Evolutionary conservation across 108 stramenopile genomes (phyloP).

Genomic region (Nannochloropsis salina): DNA sequence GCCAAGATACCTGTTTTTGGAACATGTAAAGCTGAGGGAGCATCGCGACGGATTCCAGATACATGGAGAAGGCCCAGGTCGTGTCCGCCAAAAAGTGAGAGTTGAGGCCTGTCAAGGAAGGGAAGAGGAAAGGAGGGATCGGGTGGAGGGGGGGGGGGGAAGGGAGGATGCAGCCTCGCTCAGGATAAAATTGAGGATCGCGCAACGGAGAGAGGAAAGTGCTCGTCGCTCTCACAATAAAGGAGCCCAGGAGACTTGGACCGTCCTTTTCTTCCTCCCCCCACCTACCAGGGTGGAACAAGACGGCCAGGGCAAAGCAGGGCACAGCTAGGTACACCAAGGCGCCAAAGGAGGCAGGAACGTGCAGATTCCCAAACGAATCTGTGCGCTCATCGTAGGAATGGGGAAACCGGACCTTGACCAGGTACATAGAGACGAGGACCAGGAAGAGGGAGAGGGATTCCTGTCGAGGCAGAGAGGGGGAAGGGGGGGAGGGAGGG

Average conservation of each 20-base stretch:
- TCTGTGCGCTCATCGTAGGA: slow-evolving; percentile 83
- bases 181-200: neutral
- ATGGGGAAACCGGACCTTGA: slow-evolving; percentile 67
- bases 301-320: slow-evolving; percentile 69
- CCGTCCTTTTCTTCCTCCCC: neutral
- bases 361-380: slow-evolving; percentile 68
- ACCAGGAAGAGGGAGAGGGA: slow-evolving; percentile 72
- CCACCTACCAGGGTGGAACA: slow-evolving; percentile 28
- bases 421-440: slow-evolving; percentile 64
- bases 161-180: neutral
- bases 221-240: neutral
- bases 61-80: slow-evolving; percentile 97
- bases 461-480: slow-evolving; percentile 54
- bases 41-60: slow-evolving; percentile 86
- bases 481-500: slow-evolving; percentile 10
- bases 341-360: slow-evolving; percentile 64
- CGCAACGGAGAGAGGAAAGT: neutral
- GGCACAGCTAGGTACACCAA: slow-evolving; percentile 72
- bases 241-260: neutral
- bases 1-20: slow-evolving; percentile 67
- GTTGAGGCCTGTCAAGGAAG: slow-evolving; percentile 85
- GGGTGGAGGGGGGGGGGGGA: neutral
- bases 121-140: slow-evolving; percentile 20
- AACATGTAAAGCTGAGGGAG: slow-evolving; percentile 98
- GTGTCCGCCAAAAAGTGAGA: slow-evolving; percentile 87